phyloP scores from a whole-genome alignment of 2,329 filamentous ascomycete species.

The Ascosphaera pollenicola region DNA sequence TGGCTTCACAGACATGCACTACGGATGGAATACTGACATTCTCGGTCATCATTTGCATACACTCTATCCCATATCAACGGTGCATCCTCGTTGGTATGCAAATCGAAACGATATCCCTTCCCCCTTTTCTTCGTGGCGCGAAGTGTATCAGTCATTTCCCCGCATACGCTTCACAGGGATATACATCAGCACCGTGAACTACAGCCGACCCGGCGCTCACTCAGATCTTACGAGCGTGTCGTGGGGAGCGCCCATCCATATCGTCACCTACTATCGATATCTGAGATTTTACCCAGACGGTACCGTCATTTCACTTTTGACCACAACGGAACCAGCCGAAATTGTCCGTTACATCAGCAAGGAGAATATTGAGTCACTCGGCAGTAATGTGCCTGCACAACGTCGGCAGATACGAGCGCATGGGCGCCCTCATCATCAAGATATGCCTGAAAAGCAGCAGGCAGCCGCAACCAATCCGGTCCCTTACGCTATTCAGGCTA shows the following conservation, averaged over 20 bases:
- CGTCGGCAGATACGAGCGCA: constrained; percentile 9
- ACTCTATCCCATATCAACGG: constrained; percentile 16
- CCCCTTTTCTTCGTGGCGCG: constrained; percentile 31
- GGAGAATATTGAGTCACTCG: constrained; percentile 34
- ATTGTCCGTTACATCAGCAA: constrained; percentile 67
- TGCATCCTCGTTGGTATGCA: constrained; percentile 10
- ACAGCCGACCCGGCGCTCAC: constrained; percentile 60
- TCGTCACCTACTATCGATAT: constrained; percentile 96
- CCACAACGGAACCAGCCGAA: constrained; percentile 60
- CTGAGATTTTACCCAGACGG: constrained; percentile 88
- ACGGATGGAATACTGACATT: constrained; percentile 45
- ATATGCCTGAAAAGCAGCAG: constrained; percentile 13
- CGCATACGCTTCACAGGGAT: constrained; percentile 84
- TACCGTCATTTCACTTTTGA: constrained; percentile 56
- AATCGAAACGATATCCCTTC: constrained; percentile 13
- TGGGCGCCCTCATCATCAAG: constrained; percentile 12
- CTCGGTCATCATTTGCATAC: constrained; percentile 21
- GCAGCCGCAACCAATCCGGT: constrained; percentile 12
- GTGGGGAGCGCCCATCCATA: constrained; percentile 69
- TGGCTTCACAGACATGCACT: constrained; percentile 68
- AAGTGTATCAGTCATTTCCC: constrained; percentile 61
- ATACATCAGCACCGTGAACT: constrained; percentile 95
- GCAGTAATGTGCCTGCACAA: constrained; percentile 11
- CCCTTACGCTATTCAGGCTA: constrained; percentile 20
- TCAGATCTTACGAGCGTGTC: constrained; percentile 43